These are phyloP conservation scores for Eutrema japonicum DNA, from an alignment of 345 rosid genomes.

Conservation along the genomic window DNA sequence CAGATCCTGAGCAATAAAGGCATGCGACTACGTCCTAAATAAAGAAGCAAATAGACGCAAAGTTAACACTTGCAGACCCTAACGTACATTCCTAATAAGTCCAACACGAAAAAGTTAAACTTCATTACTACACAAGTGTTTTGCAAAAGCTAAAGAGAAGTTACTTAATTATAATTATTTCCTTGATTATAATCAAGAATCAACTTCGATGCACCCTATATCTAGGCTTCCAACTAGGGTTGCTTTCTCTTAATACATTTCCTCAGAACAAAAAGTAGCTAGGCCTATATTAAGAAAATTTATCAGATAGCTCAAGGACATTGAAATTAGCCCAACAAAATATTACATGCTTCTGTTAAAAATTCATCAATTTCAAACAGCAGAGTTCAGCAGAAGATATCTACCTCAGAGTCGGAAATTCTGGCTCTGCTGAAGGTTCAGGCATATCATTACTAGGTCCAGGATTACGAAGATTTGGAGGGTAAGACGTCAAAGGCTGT, in stretches of 20 bases:
- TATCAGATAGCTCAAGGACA: constrained; percentile 18
- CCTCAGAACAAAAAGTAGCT: constrained; percentile 20
- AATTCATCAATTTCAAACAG: constrained; percentile 16
- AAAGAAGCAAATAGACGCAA: constrained; percentile 9
- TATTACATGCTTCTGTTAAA: constrained; percentile 9
- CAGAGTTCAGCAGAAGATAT: constrained; percentile 11
- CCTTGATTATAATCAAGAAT: constrained; percentile 3
- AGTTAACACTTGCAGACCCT: constrained; percentile 7
- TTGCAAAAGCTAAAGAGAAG: background rate
- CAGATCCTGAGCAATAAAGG: constrained; percentile 31
- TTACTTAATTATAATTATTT: constrained; percentile 1
- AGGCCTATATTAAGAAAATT: background rate
- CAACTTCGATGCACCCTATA: constrained; percentile 23
- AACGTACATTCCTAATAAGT: background rate
- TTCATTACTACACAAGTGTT: background rate
- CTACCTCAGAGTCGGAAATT: constrained; percentile 90
- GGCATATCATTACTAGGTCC: constrained; percentile 59
- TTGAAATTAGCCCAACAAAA: constrained; percentile 6
- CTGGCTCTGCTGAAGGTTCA: constrained; percentile 85
- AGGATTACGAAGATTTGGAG: constrained; percentile 71
- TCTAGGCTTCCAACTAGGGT: constrained; percentile 9
- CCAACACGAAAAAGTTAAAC: background rate
- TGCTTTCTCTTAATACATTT: constrained; percentile 22
- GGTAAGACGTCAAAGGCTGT: constrained; percentile 82
- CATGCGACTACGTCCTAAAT: constrained; percentile 1